Base-by-base conservation (phyloP, 352 stramenopile species). In the Globisporangium spiculum region DNA sequence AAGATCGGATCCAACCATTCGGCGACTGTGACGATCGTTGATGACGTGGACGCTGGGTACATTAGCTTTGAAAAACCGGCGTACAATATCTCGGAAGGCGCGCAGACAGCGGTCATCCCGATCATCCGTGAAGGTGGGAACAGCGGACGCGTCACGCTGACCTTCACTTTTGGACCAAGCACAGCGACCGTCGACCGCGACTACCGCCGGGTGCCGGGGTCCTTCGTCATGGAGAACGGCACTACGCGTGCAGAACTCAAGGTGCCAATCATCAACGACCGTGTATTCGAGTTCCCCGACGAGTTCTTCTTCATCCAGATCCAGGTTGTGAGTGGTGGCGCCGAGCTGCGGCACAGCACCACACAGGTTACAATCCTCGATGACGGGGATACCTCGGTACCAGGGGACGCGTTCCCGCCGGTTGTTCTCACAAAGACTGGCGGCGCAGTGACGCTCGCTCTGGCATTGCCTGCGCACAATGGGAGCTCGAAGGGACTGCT, bases 221-320 rank as follows among this genome's bases (percentile, higher is more conserved):
- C 53, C 1, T 32, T 91, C 9, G 30, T 69, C 0, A 81, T 92
- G 72, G 79, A 77, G 3, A 67, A 78, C n/a, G 70, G 71, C 1
- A 56, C 83, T n/a, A 81, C 69, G 12, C 67, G 32, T 7, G 68
- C 79, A 0, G 74, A 72, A 0, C 44, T 90, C 0, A 77, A 74
- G 9, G 72, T 89, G 14, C 67, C 73, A 3, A 91, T 93, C 41
- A 76, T 90, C 18, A 91, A 91, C 46, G 83, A 90, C 63, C 75
- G 76, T 7, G 63, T 80, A 10, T 89, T 73, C 38, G 76, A 90
- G 54, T 80, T 65, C 38, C 83, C 80, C 1, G 76, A 89, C 58
- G 79, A 89, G 48, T 69, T 63, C 9, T 85, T 91, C 50, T 69
- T 75, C n/a, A 75, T 80, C 22, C 44, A 69, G 22, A 77, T 86